Conservation (phyloP, 257 asterid species). For the Solanum habrochaites region DNA sequence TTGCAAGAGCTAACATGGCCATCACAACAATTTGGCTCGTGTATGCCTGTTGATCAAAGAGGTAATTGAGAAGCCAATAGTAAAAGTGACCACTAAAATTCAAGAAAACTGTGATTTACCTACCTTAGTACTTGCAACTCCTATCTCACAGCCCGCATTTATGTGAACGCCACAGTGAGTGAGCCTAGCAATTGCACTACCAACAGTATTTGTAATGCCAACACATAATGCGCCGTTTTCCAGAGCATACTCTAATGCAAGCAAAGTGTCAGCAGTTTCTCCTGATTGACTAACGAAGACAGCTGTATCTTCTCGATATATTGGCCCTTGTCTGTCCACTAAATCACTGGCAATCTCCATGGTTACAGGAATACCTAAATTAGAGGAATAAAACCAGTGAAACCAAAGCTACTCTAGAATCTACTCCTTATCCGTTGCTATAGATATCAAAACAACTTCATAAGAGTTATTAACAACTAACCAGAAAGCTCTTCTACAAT, state of each 20-base stretch:
- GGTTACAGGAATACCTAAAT: constrained; percentile 80
- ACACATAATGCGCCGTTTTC: constrained; percentile 93
- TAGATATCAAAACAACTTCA: not conserved
- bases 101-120: not conserved
- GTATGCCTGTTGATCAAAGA: constrained; percentile 57
- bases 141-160: constrained; percentile 98
- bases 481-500: constrained; percentile 97
- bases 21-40: constrained; percentile 96
- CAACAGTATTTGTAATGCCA: constrained; percentile 95
- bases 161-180: constrained; percentile 96
- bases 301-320: constrained; percentile 91
- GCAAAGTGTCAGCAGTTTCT: constrained; percentile 95
- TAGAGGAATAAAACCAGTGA: not conserved
- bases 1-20: constrained; percentile 97
- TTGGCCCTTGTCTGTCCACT: constrained; percentile 94
- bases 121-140: constrained; percentile 98
- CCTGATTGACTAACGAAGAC: constrained; percentile 97
- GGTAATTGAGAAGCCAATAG: constrained; percentile 1
- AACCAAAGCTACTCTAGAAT: not conserved
- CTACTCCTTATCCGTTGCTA: not conserved
- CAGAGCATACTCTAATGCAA: constrained; percentile 85
- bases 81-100: not conserved
- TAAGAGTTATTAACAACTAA: constrained; percentile 8
- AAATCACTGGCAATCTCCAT: constrained; percentile 99
- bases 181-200: constrained; percentile 97